These are phyloP conservation scores for Neonectria neomacrospora DNA, from an alignment of 2,329 filamentous ascomycete species.

Conservation along the genomic window DNA sequence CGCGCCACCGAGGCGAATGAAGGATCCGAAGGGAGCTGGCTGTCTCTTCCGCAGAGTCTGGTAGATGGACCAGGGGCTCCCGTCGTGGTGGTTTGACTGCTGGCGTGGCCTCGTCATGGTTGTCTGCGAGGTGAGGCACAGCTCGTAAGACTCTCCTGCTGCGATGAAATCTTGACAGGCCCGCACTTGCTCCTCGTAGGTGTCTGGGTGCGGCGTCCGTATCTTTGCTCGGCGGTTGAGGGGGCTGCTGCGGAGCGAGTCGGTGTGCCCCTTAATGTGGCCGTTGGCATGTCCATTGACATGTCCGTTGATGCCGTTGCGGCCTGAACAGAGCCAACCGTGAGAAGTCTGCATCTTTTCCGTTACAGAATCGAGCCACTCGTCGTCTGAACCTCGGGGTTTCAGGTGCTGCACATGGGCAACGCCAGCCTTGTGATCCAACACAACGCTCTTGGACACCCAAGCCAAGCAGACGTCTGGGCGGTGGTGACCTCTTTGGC, in stretches of 20 bases:
- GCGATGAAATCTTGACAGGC: constrained; percentile 77
- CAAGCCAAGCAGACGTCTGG: constrained; percentile 82
- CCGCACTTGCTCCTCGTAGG: constrained; percentile 75
- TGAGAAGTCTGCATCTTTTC: constrained; percentile 48
- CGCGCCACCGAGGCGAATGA: constrained; percentile 73
- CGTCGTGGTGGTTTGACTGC: constrained; percentile 20
- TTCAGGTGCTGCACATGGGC: constrained; percentile 69
- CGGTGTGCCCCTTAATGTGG: background rate
- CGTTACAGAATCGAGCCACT: constrained; percentile 48
- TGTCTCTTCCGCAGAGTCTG: constrained; percentile 75
- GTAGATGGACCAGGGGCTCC: constrained; percentile 76
- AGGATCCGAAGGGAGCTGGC: constrained; percentile 87
- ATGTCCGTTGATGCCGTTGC: constrained; percentile 22
- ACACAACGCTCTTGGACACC: constrained; percentile 79
- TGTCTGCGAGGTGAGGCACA: constrained; percentile 84
- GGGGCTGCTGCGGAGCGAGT: background rate
- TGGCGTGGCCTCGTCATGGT: constrained; percentile 59
- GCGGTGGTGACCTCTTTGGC: constrained; percentile 52
- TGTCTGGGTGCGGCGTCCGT: constrained; percentile 54
- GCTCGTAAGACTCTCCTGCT: constrained; percentile 84
- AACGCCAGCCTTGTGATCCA: constrained; percentile 74
- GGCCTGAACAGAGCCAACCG: constrained; percentile 40
- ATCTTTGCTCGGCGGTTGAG: constrained; percentile 41
- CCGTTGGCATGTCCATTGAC: constrained; percentile 26
- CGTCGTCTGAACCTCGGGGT: constrained; percentile 40